Evolutionary conservation across 768 basidiomycete genomes (phyloP).

Genomic region (Mycena crocata): DNA sequence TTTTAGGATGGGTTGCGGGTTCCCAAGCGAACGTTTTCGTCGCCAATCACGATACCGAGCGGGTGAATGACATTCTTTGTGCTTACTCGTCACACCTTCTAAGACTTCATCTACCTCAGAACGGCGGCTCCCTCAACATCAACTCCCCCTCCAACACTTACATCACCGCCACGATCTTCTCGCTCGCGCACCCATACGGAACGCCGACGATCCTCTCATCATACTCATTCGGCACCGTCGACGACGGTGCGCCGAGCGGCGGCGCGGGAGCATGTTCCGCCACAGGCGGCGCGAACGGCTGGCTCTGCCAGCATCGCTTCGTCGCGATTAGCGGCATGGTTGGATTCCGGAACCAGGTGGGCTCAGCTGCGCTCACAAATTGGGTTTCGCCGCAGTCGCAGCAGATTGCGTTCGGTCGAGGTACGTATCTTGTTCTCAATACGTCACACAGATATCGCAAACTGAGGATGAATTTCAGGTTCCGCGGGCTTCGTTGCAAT

Average conservation of each 20-base stretch:
- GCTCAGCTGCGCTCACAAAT: slow-evolving; percentile 59
- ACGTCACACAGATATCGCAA: background rate
- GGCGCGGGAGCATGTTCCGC: slow-evolving; percentile 60
- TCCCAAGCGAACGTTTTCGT: slow-evolving; percentile 72
- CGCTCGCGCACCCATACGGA: slow-evolving; percentile 75
- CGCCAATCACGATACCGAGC: slow-evolving; percentile 77
- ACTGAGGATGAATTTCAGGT: slow-evolving; percentile 45
- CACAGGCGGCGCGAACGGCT: slow-evolving; percentile 65
- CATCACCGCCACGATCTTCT: slow-evolving; percentile 69
- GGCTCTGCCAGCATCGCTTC: slow-evolving; percentile 77
- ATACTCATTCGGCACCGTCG: slow-evolving; percentile 62
- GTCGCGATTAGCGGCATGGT: slow-evolving; percentile 69
- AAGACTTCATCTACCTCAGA: slow-evolving; percentile 44
- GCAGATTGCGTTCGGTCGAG: slow-evolving; percentile 77
- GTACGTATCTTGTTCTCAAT: slow-evolving; percentile 43
- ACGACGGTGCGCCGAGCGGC: slow-evolving; percentile 71
- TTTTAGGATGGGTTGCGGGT: slow-evolving; percentile 67
- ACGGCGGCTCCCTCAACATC: slow-evolving; percentile 63
- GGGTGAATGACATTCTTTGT: slow-evolving; percentile 46
- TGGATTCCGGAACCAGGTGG: slow-evolving; percentile 73
- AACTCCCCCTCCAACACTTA: slow-evolving; percentile 77
- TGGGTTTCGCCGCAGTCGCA: slow-evolving; percentile 69
- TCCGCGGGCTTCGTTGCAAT: slow-evolving; percentile 72
- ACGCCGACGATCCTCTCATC: slow-evolving; percentile 73
- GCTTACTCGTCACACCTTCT: background rate